Base-by-base conservation (phyloP, 345 rosid species). In the Melastoma malabathricum region DNA sequence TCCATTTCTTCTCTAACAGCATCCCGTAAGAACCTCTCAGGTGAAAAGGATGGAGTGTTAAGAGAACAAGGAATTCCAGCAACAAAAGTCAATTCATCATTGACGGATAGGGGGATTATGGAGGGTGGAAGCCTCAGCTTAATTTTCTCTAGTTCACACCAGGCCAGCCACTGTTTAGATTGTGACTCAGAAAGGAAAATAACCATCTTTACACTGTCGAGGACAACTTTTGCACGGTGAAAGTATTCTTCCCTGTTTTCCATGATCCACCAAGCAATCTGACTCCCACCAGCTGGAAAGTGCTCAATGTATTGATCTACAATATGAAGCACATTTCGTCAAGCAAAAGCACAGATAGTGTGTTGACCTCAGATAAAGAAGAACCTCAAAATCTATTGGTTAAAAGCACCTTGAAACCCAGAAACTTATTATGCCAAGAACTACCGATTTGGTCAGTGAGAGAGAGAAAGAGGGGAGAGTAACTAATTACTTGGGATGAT, bases 211-310 rank as follows among this genome's bases (percentile, higher is more conserved):
- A 90, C 98, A 55, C 85, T 66, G 65, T 82, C 45, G 60, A 90
- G 83, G 23, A 84, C 82, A 58, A 73, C 69, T 63, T 82, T 90
- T 20, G 94, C 66, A 57, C 98, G 78, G 57, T 86, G 85, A 67
- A 90, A 90, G 69, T 90, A 90, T 67, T 90, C 96, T 57, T 77
- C 62, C 57, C 94, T 75, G 73, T 90, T 90, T 72, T 90, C 96
- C 98, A 90, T 86, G 46, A 90, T 82, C 98, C 98, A 90, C 98
- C 94, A 90, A 57, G 78, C 86, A 51, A 90, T 73, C 71, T 90
- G 98, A 78, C 94, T 82, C 39, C 89, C 94, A 55, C 89, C 96
- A 66, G 96, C 85, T 34, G 98, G 94, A 68, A 75, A 84, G 54
- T 64, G 92, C 54, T 75, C 72, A 17, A 51, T 51, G 54, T 51